Base-by-base conservation (phyloP, 2,329 filamentous ascomycete species). In the Alternaria longipes region DNA sequence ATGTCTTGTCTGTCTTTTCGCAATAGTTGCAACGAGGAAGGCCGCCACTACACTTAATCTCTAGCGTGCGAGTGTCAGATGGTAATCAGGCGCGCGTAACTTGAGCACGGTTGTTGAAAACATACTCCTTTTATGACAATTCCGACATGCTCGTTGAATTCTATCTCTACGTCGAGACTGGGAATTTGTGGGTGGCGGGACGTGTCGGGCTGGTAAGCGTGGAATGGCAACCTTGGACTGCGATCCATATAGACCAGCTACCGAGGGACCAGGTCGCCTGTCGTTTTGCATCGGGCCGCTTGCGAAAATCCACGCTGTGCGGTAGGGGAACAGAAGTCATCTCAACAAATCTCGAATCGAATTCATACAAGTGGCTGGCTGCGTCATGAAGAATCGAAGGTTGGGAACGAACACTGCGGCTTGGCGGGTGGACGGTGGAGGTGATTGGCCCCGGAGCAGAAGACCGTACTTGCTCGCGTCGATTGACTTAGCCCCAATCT, bases 41-140 rank as follows among this genome's bases (percentile, higher is more conserved):
- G 14, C 66, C 63, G 8, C 77, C 77, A 58, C 68, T 74, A 55
- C 76, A 79, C 26, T 78, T 78, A 42, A 77, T 60, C 70, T 66
- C 78, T 79, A 36, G 69, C 14, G 34, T 42, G 4, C 9, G 11
- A 11, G 24, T 26, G 26, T 44, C 8, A 52, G 49, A 56, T 12
- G 16, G 38, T 46, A 11, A 32, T 20, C 12, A 12, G 42, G 12
- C 20, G 30, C 20, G 14, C 1, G 16, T 16, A 14, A n/a, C 3
- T 40, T 12, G 20, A 9, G 8, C 12, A n/a, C 16, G 14, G 49
- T 5, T 18, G 7, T 28, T 36, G 18, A 44, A 14, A 49, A 57
- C 64, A 32, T 45, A 67, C 66, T 68, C 55, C 60, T 54, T 40
- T 65, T 65, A 34, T 62, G 66, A 36, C 66, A 68, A 45, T 62